Conservation (phyloP, 108 stramenopile species). For the Bacterosira constricta region DNA sequence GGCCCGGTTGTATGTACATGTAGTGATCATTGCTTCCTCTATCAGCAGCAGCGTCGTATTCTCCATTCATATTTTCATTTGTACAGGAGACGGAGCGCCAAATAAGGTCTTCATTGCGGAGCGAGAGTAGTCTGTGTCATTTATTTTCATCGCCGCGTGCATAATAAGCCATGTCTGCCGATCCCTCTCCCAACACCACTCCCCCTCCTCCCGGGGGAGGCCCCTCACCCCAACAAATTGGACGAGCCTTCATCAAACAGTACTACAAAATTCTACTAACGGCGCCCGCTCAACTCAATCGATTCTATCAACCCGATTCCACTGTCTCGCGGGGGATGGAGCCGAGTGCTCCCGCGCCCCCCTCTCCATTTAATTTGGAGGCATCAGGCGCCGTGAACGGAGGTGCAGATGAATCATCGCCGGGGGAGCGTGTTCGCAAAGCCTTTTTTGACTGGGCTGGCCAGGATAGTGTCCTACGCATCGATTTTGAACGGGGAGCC, state of each 20-base stretch:
- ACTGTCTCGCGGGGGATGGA: slow-evolving; percentile 62
- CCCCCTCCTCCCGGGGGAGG: slow-evolving; percentile 27
- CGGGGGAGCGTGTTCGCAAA: slow-evolving; percentile 29
- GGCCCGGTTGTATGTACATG: no score
- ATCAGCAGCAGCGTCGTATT: no score
- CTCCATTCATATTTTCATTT: neutral
- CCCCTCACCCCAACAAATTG: slow-evolving; percentile 64
- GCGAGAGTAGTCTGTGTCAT: no score
- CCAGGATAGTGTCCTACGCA: slow-evolving; percentile 18
- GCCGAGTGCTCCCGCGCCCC: slow-evolving; percentile 45
- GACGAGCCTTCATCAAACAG: slow-evolving; percentile 74
- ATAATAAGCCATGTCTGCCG: slow-evolving; percentile 8
- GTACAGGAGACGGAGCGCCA: neutral
- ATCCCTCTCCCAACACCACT: neutral
- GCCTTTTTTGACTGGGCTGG: slow-evolving; percentile 38
- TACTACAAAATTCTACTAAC: slow-evolving; percentile 77
- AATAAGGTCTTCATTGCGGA: no score
- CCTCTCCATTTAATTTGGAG: slow-evolving; percentile 23
- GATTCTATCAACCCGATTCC: slow-evolving; percentile 66
- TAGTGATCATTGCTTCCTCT: no score
- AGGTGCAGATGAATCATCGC: neutral
- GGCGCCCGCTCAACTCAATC: slow-evolving; percentile 57
- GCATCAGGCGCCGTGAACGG: neutral
- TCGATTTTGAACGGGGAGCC: slow-evolving; percentile 71
- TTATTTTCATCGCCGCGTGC: neutral